A percentile compares a stretch with the other conserved stretches of the same genome.
These are phyloP conservation scores for Immersiporthe knoxdaviesiana DNA, from an alignment of 2,329 filamentous ascomycete species.

Conservation along the genomic window DNA sequence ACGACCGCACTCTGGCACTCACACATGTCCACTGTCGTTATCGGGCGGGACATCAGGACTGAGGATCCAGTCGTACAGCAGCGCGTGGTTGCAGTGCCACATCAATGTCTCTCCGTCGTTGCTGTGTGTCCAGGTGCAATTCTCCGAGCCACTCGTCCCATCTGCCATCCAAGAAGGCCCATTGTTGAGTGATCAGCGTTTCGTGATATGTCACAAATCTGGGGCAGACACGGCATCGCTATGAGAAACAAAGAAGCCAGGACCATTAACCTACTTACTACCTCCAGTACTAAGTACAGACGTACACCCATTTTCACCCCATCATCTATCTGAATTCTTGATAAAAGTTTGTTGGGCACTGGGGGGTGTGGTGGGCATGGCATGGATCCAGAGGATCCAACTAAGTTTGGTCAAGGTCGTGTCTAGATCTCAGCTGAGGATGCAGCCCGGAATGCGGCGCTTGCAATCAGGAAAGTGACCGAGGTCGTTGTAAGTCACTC, in stretches of 20 bases:
- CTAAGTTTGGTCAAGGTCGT: constrained; percentile 7
- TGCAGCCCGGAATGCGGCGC: constrained; percentile 9
- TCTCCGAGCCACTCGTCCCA: not conserved
- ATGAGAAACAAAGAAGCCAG: no score
- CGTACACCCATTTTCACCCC: no score
- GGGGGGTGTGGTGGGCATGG: not conserved
- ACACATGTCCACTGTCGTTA: no score
- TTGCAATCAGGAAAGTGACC: not conserved
- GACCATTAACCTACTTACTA: no score
- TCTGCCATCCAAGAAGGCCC: not conserved
- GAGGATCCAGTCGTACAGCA: not conserved
- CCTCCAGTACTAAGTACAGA: no score
- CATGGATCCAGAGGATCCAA: not conserved
- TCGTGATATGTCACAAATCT: not conserved
- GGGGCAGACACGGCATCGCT: no score
- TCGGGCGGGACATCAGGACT: no score
- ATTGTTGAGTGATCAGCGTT: not conserved
- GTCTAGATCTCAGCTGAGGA: constrained; percentile 12
- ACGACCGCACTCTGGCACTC: not conserved
- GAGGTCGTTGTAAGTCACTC: not conserved
- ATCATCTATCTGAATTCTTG: not conserved
- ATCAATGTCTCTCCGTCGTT: not conserved
- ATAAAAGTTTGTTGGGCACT: not conserved
- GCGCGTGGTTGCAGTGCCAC: not conserved
- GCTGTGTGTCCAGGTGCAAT: not conserved